A percentile compares a stretch with the other conserved stretches of the same genome.
phyloP scores from a whole-genome alignment of 306 rosid species.

The Glycine soja region DNA sequence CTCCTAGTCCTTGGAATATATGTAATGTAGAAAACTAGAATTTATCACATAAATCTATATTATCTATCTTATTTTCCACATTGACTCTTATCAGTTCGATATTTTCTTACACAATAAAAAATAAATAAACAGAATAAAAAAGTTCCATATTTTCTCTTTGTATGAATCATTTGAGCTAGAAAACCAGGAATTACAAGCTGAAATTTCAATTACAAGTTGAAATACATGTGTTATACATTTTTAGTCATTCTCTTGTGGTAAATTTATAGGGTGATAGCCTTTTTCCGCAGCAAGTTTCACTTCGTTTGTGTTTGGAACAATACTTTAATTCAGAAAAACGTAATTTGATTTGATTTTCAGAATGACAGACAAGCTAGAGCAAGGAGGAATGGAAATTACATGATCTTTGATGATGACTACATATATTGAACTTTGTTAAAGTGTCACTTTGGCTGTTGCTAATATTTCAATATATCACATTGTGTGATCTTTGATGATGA shows the following conservation, averaged over 20 bases:
- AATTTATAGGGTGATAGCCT: neutral
- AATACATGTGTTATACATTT: neutral
- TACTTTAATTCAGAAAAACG: neutral
- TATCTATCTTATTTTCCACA: neutral
- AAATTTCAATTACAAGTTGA: neutral
- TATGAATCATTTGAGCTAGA: neutral
- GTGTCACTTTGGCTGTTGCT: neutral
- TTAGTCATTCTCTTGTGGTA: neutral
- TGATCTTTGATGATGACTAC: slow-evolving; percentile 82
- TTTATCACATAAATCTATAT: too few relatives aligned
- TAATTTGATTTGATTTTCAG: slow-evolving; percentile 54
- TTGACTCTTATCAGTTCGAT: neutral
- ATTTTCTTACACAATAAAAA: too few relatives aligned
- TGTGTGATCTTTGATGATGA: slow-evolving; percentile 70
- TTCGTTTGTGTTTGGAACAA: neutral
- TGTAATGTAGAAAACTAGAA: too few relatives aligned
- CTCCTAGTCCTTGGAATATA: too few relatives aligned
- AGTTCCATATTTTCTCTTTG: neutral
- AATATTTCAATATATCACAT: neutral
- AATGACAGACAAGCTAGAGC: slow-evolving; percentile 73
- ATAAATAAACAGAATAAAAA: too few relatives aligned
- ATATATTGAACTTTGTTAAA: slow-evolving; percentile 43
- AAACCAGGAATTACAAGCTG: neutral
- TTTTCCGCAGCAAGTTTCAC: neutral
- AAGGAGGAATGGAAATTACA: slow-evolving; percentile 69